Evolutionary conservation across 352 stramenopile genomes (phyloP).

Genomic region (Pythium phragmiticola): DNA sequence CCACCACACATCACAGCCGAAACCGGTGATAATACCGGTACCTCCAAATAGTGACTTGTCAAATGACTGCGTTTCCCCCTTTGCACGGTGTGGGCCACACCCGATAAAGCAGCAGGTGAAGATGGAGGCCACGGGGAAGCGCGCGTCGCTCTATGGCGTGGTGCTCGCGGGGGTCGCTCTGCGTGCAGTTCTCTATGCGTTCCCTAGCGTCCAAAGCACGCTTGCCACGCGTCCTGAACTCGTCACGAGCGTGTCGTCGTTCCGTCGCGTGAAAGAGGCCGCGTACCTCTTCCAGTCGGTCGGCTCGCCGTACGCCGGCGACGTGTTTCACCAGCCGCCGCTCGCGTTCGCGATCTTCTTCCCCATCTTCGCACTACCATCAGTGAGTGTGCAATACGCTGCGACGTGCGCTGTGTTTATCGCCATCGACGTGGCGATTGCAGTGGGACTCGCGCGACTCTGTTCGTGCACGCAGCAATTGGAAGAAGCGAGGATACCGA

Average conservation of each 20-base stretch:
- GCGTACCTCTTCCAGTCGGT: constrained; percentile 47
- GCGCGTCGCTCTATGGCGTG: constrained; percentile 9
- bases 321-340: constrained; percentile 82
- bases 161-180: constrained; percentile 33
- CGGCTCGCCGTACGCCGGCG: constrained; percentile 66
- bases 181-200: constrained; percentile 39
- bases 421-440: constrained; percentile 52
- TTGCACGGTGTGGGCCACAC: background rate
- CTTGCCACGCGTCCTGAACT: constrained; percentile 63
- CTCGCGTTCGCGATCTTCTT: constrained; percentile 74
- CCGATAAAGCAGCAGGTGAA: background rate
- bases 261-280: constrained; percentile 58
- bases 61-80: constrained; percentile 2
- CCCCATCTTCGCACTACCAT: constrained; percentile 33
- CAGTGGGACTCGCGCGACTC: constrained; percentile 53
- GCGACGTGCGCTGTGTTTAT: constrained; percentile 44
- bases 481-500: constrained; percentile 48
- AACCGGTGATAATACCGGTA: constrained; percentile 1
- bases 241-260: constrained; percentile 58
- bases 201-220: constrained; percentile 35
- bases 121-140: constrained; percentile 9
- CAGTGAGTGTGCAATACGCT: constrained; percentile 30
- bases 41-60: constrained; percentile 2
- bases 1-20: background rate
- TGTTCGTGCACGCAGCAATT: constrained; percentile 41